These are phyloP conservation scores for Sorghum bicolor DNA, from an alignment of 176 grass and related monocot species.

Conservation along the genomic window Sorghum_bicolor_NCBIv3 NC_012876.2:63269501-63270000, in stretches of 20 bases:
- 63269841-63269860: not conserved
- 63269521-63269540: not conserved
- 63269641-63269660: not conserved
- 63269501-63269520: not conserved
- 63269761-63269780: no score
- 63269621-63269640: not conserved
- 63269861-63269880: not conserved
- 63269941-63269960: no score
- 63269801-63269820: no score
- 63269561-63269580: not conserved
- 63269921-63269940: no score
- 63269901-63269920: no score
- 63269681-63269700: not conserved
- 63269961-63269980: no score
- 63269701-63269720: not conserved
- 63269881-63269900: not conserved
- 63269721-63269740: not conserved
- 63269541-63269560: not conserved
- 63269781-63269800: no score
- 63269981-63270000: no score
- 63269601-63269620: not conserved
- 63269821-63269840: not conserved
- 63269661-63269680: not conserved
- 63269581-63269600: not conserved
- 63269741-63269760: not conserved